A percentile compares a stretch with the other conserved stretches of the same genome.
These are phyloP conservation scores for Trichosporon ovoides DNA, from an alignment of 1,284 basidiomycete species.

Conservation along the genomic window DNA sequence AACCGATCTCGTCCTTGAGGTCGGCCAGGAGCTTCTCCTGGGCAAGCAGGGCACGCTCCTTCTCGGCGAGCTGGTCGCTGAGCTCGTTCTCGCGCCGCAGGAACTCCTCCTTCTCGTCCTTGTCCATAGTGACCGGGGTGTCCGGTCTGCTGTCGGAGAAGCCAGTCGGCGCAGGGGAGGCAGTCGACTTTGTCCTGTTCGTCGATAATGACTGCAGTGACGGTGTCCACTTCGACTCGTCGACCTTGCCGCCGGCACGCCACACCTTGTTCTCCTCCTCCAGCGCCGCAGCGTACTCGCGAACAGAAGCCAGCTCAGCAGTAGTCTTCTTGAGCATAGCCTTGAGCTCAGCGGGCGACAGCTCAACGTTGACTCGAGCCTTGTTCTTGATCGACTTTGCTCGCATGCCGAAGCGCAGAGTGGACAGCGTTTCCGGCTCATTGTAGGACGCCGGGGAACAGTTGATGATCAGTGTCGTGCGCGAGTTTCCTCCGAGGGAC, in stretches of 20 bases:
- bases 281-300: conserved; percentile 81
- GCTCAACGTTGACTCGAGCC: conserved; percentile 95
- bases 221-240: conserved; percentile 75
- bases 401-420: conserved; percentile 95
- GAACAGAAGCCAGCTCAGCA: conserved; percentile 72
- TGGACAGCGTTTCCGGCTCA: conserved; percentile 93
- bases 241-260: conserved; percentile 82
- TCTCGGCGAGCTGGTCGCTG: conserved; percentile 86
- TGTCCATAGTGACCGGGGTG: conserved; percentile 66
- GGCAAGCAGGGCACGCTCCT: conserved; percentile 71
- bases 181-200: background rate
- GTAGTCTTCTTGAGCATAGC: conserved; percentile 84
- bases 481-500: conserved; percentile 96
- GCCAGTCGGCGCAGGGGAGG: conserved; percentile 61
- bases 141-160: conserved; percentile 49
- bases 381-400: conserved; percentile 99
- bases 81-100: conserved; percentile 94
- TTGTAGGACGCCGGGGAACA: conserved; percentile 98
- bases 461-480: conserved; percentile 98
- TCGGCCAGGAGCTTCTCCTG: conserved; percentile 62
- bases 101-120: conserved; percentile 97
- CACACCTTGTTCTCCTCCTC: conserved; percentile 89
- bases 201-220: conserved; percentile 22
- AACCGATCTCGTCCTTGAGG: conserved; percentile 73
- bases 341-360: conserved; percentile 95